Evolutionary conservation across 2,329 filamentous ascomycete genomes (phyloP).

Genomic region (Aspergillus pseudoterreus): DNA sequence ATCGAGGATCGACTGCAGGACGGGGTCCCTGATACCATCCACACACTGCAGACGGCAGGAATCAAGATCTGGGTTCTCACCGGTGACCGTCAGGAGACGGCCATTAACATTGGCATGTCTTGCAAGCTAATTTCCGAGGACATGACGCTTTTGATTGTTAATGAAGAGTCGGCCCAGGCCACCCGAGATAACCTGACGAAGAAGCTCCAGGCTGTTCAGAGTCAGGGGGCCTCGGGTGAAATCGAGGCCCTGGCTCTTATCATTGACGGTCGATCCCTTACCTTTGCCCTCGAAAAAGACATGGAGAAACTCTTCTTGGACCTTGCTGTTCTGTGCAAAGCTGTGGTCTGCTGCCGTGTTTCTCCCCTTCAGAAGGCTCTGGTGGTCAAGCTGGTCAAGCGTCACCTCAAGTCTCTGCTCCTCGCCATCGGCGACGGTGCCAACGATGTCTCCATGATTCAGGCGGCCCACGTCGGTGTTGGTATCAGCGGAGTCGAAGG

Average conservation of each 20-base stretch:
- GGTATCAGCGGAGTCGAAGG: conserved; percentile 97
- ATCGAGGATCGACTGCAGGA: conserved; percentile 97
- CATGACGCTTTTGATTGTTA: conserved; percentile 95
- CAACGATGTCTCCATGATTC: conserved; percentile 99
- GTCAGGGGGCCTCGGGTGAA: conserved; percentile 61
- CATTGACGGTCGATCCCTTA: conserved; percentile 94
- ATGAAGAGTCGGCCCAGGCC: conserved; percentile 75
- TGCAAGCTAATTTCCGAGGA: conserved; percentile 98
- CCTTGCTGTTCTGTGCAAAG: conserved; percentile 91
- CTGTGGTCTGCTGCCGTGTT: conserved; percentile 96
- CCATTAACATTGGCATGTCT: conserved; percentile 99
- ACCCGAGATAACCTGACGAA: conserved; percentile 88
- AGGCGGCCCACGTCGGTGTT: conserved; percentile 95
- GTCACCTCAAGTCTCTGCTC: conserved; percentile 84
- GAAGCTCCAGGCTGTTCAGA: conserved; percentile 86
- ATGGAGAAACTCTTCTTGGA: conserved; percentile 92
- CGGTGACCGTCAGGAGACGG: conserved; percentile 95
- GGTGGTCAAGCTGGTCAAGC: conserved; percentile 97
- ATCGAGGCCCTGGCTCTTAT: conserved; percentile 84
- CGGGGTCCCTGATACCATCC: conserved; percentile 95
- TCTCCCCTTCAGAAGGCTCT: conserved; percentile 95
- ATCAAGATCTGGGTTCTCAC: conserved; percentile 99
- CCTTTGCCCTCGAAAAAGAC: conserved; percentile 87
- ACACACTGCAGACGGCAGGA: conserved; percentile 90
- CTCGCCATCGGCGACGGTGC: conserved; percentile 96